Evolutionary conservation across 164 flowering plant genomes (phyloP), one percentile per base, ranked within the genome.

Genomic region (Stephania yunnanensis): DNA sequence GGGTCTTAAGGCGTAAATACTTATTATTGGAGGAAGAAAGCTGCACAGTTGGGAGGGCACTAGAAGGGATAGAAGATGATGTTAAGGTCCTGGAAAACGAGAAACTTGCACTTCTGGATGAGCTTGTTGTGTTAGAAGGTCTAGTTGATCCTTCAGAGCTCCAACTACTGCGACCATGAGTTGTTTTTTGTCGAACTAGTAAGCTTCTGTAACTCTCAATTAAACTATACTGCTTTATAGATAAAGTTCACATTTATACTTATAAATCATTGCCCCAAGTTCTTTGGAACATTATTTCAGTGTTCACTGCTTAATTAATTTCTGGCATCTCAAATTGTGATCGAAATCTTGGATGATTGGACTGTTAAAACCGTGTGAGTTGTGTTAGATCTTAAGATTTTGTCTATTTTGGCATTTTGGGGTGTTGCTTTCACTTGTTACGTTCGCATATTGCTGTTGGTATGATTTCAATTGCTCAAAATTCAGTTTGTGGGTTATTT

Each of bases 71-170:
- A 61, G 95, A 90, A 80, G 84, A 82, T 48, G 92, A 87, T 70
- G 83, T 89, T 42, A 86, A 84, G 82, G 73, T 69, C 53, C 86
- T 94, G 74, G 95, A 92, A 80, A 85, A 88, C 4, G 95, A 92
- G 84, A 94, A 94, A 83, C 79, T 77, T 46, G 84, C 89, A 1
- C 91, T 94, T 19, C 72, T 94, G 83, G 98, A 92, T 79, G 87
- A 92, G 78, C 98, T 94, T 77, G 91, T 92, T 46, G 97, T 92
- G 77, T 80, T 94, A 73, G 98, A 94, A 87, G 98, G 98, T 77
- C 84, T 94, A 30, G 77, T 94, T 75, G 97, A 92, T 84, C 97
- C 95, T 53, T 83, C 92, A 42, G 90, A 90, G 46, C 53, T 89
- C 74, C 86, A 82, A 69, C 73, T 83, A 20, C 78, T 17, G 9